Evolutionary conservation across 2,329 filamentous ascomycete species (phyloP).

Genomic region (Alternaria gaisen): DNA sequence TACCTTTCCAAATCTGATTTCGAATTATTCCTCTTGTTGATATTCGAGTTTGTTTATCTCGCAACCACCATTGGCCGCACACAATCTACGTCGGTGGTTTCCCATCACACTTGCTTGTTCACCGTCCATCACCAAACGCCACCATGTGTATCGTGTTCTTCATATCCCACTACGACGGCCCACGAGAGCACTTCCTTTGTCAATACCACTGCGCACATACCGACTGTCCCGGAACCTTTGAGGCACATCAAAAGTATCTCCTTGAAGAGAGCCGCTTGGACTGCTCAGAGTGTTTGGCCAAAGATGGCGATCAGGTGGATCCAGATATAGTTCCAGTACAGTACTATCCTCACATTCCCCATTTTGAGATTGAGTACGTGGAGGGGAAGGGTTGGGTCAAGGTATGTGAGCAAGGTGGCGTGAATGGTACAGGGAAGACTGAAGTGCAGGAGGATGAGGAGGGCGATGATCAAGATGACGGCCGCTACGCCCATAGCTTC

Average conservation of each 20-base stretch:
- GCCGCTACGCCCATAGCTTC: background rate
- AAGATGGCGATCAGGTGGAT: background rate
- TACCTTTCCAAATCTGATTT: background rate
- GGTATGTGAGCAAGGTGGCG: background rate
- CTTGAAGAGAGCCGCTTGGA: constrained; percentile 4
- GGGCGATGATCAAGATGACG: background rate
- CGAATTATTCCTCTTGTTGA: background rate
- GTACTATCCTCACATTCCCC: background rate
- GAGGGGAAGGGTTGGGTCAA: background rate
- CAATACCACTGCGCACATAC: constrained; percentile 12
- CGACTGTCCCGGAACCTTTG: constrained; percentile 5
- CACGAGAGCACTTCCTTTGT: background rate
- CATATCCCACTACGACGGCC: constrained; percentile 1
- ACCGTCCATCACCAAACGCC: background rate
- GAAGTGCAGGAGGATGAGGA: background rate
- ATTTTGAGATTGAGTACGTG: background rate
- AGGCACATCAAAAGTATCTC: constrained; percentile 1
- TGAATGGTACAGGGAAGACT: background rate
- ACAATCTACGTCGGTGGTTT: background rate
- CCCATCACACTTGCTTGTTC: background rate
- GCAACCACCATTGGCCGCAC: background rate
- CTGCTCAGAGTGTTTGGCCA: background rate
- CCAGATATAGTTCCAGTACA: background rate
- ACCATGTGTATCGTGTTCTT: constrained; percentile 23
- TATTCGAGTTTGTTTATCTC: background rate